Percentiles rank a stretch among this genome's conserved stretches.
phyloP scores from a whole-genome alignment of 179 eudicot species.

The Corrigiola litoralis region DNA sequence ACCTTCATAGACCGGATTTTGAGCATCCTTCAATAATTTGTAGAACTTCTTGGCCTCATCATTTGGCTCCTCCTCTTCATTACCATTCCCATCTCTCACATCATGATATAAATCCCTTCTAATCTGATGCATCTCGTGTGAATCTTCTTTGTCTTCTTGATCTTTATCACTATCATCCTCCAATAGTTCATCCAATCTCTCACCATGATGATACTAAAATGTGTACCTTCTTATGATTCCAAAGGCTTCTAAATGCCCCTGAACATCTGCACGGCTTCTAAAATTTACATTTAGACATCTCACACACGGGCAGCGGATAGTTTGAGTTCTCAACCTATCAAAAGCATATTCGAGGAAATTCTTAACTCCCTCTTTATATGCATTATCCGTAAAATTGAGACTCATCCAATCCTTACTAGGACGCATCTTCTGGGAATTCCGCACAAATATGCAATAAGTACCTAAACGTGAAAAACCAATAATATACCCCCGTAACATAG shows the following conservation, averaged over 20 bases:
- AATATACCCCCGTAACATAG: no score
- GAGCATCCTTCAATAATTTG: background rate
- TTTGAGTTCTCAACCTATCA: background rate
- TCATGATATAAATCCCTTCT: background rate
- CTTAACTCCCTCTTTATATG: background rate
- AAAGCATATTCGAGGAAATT: background rate
- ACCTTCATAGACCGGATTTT: background rate
- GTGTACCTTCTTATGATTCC: background rate
- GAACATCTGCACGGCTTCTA: background rate
- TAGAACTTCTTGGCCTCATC: background rate
- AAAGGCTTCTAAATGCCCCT: background rate
- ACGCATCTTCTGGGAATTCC: no score
- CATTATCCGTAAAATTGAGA: no score
- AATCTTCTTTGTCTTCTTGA: background rate
- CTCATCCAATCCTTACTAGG: slow-evolving; percentile 5
- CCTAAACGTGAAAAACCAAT: no score
- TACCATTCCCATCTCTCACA: background rate
- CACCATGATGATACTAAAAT: slow-evolving; percentile 12
- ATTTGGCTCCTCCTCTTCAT: slow-evolving; percentile 5
- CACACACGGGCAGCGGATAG: background rate
- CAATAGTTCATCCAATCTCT: background rate
- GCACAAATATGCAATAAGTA: no score
- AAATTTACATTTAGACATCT: slow-evolving; percentile 1
- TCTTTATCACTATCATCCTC: background rate
- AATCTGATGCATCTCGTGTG: background rate